Conservation (phyloP, 306 rosid species). For the Crotalaria pallida region DNA sequence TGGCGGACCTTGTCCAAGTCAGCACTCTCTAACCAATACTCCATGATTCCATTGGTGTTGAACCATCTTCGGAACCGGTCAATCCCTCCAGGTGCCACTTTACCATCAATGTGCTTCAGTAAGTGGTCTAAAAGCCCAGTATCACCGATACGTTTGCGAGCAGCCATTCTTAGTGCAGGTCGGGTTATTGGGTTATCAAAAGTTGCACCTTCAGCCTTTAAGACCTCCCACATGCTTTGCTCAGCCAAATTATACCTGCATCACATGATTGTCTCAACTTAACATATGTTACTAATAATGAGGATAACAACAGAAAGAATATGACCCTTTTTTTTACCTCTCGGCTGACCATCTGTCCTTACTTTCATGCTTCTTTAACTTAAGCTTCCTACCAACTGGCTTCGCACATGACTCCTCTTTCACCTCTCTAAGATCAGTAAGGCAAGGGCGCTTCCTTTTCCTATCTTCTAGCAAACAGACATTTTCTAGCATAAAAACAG, state of each 20-base stretch:
- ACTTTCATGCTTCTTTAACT: conserved; percentile 33
- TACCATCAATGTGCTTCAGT: conserved; percentile 74
- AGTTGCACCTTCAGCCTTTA: conserved; percentile 70
- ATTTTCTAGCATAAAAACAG: conserved; percentile 25
- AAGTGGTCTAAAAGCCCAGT: conserved; percentile 89
- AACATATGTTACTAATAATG: not conserved
- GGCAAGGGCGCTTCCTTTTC: conserved; percentile 50
- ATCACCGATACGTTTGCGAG: conserved; percentile 75
- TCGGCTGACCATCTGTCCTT: conserved; percentile 60
- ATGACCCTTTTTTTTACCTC: conserved; percentile 38
- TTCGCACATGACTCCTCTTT: conserved; percentile 33
- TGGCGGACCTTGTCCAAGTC: conserved; percentile 51
- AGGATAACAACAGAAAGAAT: not conserved
- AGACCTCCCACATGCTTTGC: conserved; percentile 55
- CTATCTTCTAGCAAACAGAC: conserved; percentile 23
- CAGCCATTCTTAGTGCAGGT: conserved; percentile 52
- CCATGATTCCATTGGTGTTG: conserved; percentile 71
- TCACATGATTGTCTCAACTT: not conserved
- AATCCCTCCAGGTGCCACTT: conserved; percentile 64
- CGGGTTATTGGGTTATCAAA: conserved; percentile 64
- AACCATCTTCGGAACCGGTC: conserved; percentile 79
- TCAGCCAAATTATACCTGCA: conserved; percentile 69
- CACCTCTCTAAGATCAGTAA: conserved; percentile 40
- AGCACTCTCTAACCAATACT: conserved; percentile 90
- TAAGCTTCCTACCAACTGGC: conserved; percentile 24